Evolutionary conservation across 2,329 filamentous ascomycete genomes (phyloP), one percentile per base, ranked within the genome.

Genomic region (Mycosphaerella arachidis): DNA sequence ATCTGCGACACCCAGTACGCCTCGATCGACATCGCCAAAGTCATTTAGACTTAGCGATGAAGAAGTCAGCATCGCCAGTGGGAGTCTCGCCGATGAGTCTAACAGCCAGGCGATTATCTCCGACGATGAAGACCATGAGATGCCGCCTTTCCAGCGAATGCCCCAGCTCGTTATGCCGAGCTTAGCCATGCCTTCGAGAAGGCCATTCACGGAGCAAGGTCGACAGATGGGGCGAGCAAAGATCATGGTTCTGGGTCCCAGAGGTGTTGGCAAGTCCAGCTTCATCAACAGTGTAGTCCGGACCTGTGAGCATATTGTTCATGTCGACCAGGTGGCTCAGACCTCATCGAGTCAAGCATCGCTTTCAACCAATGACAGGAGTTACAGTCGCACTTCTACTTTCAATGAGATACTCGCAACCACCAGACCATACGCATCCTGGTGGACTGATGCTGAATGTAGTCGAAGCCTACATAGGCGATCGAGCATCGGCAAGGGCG

Each of bases 141-240:
- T 78, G 7, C 68, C 69, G 9, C 69, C 70, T 53, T 56, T 73
- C 3, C 64, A 57, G 56, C 60, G 58, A 67, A 70, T 77, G 45
- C 88, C 89, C 27, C 92, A 97, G 74, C 82, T 99, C n/a, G 90
- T 99, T 61, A 99, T 99, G 94, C 94, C 94, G 5, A 96, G 92
- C 71, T 88, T 99, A 69, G 87, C 85, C 63, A 94, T 99, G 84
- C 93, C 94, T 3, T 89, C 86, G 62, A 86, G 94, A 53, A 84
- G 92, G 55, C 92, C 92, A 0, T 97, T 97, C 73, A 97, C 94
- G 0, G 86, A 89, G n/a, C 84, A 84, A 51, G 94, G 94, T 16
- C 93, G 89, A 76, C 83, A 82, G 35, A 84, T 97, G 73, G 93
- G 93, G 1, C 87, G 91, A 68, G 80, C 97, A 57, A 97, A 96